A percentile compares a stretch with the other conserved stretches of the same genome.
Evolutionary conservation across 2,329 filamentous ascomycete genomes (phyloP).

Genomic region (Penicillium sp.): DNA sequence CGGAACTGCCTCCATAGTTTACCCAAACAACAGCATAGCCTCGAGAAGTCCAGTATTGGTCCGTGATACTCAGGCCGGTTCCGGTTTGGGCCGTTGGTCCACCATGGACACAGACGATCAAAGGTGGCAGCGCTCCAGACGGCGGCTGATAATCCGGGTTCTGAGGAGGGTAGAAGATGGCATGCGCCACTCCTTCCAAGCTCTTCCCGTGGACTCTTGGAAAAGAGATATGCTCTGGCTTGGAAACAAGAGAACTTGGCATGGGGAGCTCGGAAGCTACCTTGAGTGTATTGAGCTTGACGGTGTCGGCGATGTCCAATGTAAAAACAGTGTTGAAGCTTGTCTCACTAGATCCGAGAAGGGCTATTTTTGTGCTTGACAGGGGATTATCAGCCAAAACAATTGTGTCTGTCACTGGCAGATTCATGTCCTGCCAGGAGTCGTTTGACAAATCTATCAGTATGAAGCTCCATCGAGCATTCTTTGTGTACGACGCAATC

Average conservation of each 20-base stretch:
- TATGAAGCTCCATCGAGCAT: constrained; percentile 7
- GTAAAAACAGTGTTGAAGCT: constrained; percentile 2
- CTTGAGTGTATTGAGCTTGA: not conserved
- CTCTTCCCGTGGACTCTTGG: constrained; percentile 29
- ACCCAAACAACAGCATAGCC: constrained; percentile 53
- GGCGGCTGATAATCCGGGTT: constrained; percentile 47
- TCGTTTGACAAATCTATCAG: constrained; percentile 4
- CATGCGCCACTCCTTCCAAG: constrained; percentile 34
- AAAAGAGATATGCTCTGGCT: constrained; percentile 38
- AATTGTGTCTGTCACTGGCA: constrained; percentile 7
- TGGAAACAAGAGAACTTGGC: constrained; percentile 6
- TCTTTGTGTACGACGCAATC: constrained; percentile 5
- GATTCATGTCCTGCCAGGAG: constrained; percentile 2
- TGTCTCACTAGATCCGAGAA: constrained; percentile 8
- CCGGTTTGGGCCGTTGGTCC: constrained; percentile 46
- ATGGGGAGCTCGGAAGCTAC: constrained; percentile 3
- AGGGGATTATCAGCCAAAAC: not conserved
- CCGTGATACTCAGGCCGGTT: constrained; percentile 44
- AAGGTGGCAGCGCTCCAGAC: constrained; percentile 45
- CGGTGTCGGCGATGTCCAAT: not conserved
- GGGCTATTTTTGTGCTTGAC: not conserved
- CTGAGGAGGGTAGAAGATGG: constrained; percentile 51
- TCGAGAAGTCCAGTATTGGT: constrained; percentile 54
- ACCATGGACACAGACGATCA: constrained; percentile 42
- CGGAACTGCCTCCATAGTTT: constrained; percentile 55